Percentiles rank a stretch among this genome's conserved stretches.
Evolutionary conservation across 2,329 filamentous ascomycete genomes (phyloP).

Genomic region (Venturia aucupariae): DNA sequence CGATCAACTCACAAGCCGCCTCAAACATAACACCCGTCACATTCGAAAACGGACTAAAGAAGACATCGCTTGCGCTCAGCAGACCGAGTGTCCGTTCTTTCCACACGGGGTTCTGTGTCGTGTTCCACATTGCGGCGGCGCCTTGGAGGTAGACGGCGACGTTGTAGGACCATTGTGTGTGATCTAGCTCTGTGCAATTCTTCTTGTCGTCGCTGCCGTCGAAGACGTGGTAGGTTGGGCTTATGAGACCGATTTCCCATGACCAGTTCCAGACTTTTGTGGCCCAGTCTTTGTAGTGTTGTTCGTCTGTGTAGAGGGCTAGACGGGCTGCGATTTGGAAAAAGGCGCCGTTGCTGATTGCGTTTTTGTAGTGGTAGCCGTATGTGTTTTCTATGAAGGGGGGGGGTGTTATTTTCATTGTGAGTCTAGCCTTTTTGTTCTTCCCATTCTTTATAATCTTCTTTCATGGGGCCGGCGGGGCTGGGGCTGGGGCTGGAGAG

Average conservation of each 20-base stretch:
- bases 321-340: constrained; percentile 57
- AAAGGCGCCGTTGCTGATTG: constrained; percentile 48
- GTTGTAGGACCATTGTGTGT: constrained; percentile 56
- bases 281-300: constrained; percentile 76
- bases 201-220: constrained; percentile 39
- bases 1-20: constrained; percentile 53
- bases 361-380: constrained; percentile 54
- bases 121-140: constrained; percentile 8
- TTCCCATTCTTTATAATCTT: no score
- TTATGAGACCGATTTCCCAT: constrained; percentile 33
- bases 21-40: constrained; percentile 52
- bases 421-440: not conserved
- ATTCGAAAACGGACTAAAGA: constrained; percentile 47
- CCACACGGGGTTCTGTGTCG: constrained; percentile 38
- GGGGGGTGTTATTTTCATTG: no score
- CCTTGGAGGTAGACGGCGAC: constrained; percentile 58
- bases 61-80: constrained; percentile 39
- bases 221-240: constrained; percentile 35
- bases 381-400: constrained; percentile 55
- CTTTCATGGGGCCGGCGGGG: no score
- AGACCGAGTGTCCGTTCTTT: constrained; percentile 48
- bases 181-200: constrained; percentile 40
- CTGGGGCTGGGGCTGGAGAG: no score
- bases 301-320: constrained; percentile 72
- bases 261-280: constrained; percentile 53